Evolutionary conservation across 345 rosid species (phyloP).

Genomic region (Combretum micranthum): DNA sequence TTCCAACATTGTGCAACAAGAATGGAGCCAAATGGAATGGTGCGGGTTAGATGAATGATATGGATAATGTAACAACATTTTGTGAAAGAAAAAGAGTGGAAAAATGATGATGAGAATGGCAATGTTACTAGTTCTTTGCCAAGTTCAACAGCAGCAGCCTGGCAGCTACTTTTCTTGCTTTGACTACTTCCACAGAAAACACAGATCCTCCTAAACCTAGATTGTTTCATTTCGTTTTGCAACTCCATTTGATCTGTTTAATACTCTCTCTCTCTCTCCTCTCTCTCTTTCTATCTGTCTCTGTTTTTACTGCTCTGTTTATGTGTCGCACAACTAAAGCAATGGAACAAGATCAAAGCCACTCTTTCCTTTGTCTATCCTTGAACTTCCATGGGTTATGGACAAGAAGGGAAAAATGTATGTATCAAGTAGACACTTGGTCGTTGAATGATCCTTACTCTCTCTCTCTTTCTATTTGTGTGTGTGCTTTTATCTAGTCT

Average conservation of each 20-base stretch:
- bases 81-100: too few species aligned
- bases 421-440: constrained; percentile 5
- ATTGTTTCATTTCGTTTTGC: constrained; percentile 11
- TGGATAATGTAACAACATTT: too few species aligned
- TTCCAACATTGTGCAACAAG: too few species aligned
- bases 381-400: background rate
- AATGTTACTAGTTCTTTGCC: constrained; percentile 80
- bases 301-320: background rate
- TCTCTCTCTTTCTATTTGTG: constrained; percentile 2
- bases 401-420: background rate
- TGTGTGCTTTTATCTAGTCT: too few species aligned
- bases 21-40: too few species aligned
- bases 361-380: background rate
- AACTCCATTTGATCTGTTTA: too few species aligned
- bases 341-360: background rate
- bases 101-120: too few species aligned
- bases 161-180: constrained; percentile 78
- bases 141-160: constrained; percentile 83
- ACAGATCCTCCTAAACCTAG: constrained; percentile 71
- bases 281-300: too few species aligned
- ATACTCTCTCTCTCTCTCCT: too few species aligned
- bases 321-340: too few species aligned
- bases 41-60: too few species aligned
- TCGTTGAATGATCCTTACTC: constrained; percentile 4
- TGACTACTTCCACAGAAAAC: constrained; percentile 88